These are phyloP conservation scores for Sabuloglossum arenarium DNA, from an alignment of 495 filamentous ascomycete genomes.

Conservation along the genomic window DNA sequence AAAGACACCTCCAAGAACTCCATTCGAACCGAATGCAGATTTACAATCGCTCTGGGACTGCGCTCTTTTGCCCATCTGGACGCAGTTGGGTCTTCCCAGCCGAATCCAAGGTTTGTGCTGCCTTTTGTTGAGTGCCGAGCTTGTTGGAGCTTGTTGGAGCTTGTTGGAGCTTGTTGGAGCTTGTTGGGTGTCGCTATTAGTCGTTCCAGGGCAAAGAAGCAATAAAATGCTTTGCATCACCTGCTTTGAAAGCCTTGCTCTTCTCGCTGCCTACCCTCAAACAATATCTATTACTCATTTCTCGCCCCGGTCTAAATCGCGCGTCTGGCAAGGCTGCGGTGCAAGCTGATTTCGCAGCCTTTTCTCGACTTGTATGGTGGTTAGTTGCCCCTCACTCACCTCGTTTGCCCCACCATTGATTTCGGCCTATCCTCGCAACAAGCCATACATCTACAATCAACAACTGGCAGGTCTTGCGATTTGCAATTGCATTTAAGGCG, in stretches of 20 bases:
- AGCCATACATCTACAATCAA: neutral
- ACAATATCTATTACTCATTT: neutral
- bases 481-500: neutral
- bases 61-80: neutral
- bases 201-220: neutral
- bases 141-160: too few relatives aligned
- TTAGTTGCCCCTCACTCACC: neutral
- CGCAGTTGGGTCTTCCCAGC: neutral
- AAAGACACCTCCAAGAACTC: neutral
- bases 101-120: neutral
- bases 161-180: too few relatives aligned
- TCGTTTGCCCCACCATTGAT: neutral
- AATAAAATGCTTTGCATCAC: neutral
- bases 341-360: neutral
- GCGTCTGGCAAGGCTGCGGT: neutral
- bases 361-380: neutral
- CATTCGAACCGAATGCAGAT: neutral
- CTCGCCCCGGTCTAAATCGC: neutral
- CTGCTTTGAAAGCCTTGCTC: neutral
- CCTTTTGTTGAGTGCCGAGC: neutral
- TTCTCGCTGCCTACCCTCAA: neutral
- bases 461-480: neutral
- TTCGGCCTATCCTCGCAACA: neutral
- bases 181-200: too few relatives aligned
- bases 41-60: too few relatives aligned